Conservation (phyloP, 352 stramenopile species). For the Nothophytophthora sp. region DNA sequence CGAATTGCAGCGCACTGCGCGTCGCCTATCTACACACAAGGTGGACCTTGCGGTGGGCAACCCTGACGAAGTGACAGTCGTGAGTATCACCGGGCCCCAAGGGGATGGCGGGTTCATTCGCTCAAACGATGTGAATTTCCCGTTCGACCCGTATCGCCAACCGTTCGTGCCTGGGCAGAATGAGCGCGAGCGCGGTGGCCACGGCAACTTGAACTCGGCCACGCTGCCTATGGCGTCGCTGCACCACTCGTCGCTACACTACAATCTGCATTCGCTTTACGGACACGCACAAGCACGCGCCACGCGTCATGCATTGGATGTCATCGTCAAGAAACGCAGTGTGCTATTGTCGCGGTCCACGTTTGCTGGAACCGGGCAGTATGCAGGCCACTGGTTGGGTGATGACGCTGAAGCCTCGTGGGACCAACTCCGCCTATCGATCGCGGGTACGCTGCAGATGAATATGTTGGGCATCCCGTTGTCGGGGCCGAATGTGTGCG, state of each 20-base stretch:
- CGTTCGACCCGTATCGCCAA: constrained; percentile 83
- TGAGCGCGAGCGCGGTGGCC: constrained; percentile 25
- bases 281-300: constrained; percentile 59
- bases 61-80: background rate
- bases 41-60: constrained; percentile 1
- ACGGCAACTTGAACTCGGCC: constrained; percentile 76
- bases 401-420: constrained; percentile 59
- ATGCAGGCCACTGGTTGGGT: constrained; percentile 61
- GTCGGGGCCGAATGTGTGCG: constrained; percentile 69
- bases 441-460: constrained; percentile 73
- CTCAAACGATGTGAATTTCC: constrained; percentile 67
- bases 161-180: constrained; percentile 72
- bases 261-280: constrained; percentile 89
- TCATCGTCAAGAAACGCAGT: constrained; percentile 56
- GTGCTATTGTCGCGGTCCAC: constrained; percentile 72
- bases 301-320: constrained; percentile 50
- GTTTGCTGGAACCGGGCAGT: constrained; percentile 65
- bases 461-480: constrained; percentile 79
- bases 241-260: constrained; percentile 74
- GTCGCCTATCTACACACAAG: background rate
- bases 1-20: constrained; percentile 14
- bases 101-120: constrained; percentile 52
- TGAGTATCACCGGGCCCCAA: constrained; percentile 6
- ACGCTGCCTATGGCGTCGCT: constrained; percentile 78
- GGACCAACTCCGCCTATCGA: constrained; percentile 76